Evolutionary conservation across 495 filamentous ascomycete genomes (phyloP), one percentile per base, ranked within the genome.

Genomic region (Penicillium egyptiacum): DNA sequence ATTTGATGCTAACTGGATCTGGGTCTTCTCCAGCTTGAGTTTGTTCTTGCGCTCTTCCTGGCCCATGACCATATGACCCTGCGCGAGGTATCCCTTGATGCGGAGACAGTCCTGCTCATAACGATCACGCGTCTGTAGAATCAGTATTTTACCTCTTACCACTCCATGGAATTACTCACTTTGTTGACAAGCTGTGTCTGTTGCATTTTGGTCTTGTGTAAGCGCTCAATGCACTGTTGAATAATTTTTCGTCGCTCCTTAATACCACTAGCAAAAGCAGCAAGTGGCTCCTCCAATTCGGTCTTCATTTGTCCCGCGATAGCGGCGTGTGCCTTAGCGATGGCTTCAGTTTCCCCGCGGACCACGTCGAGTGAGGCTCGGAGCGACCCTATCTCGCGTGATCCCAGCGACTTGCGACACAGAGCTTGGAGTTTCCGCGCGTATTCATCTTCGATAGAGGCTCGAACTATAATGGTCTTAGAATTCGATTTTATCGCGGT

Each of bases 41-140:
- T 99, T 99, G 72, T 99, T 99, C 76, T 97, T 98, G 37, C 93
- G 82, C 73, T 99, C 95, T 62, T 99, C 95, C 57, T 99, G 95
- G 11, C 95, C 95, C 95, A 98, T 98, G 39, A 99, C 95, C 95
- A 99, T 99, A 67, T 99, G 95, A 17, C 94, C 95, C 72, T 99
- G 95, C 9, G 95, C 95, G 17, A 98, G 83, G 64, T 98, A 99
- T 19, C 95, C 94, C 67, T 99, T 99, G 64, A 99, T 98, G 67
- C 94, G 93, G 17, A 99, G 79, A 65, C 92, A 97, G 54, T 99
- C 95, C 70, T 98, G 92, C 70, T 99, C 95, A 62, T 91, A 99
- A 26, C 86, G 84, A 76, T 99, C 95, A 25, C 94, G 83, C 23
- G 92, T 88, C 90, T 93, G 59, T 11, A 11, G 33, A 14, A 51